Percentiles rank a stretch among this genome's conserved stretches.
phyloP scores from a whole-genome alignment of 768 basidiomycete species.

The Podaxis rugospora region DNA sequence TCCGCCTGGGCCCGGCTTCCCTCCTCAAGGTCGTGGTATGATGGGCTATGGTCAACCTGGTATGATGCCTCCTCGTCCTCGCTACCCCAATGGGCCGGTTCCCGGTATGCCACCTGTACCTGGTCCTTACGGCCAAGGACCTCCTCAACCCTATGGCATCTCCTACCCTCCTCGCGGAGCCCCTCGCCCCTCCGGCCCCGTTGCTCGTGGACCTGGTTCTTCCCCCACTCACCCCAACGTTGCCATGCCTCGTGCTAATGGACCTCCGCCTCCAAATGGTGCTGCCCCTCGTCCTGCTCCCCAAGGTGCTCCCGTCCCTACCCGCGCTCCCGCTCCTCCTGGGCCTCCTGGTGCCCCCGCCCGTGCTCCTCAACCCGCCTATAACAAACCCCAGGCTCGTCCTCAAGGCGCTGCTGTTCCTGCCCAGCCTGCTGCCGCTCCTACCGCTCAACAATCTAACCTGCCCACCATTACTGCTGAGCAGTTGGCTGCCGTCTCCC shows the following conservation, averaged over 20 bases:
- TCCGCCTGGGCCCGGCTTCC: constrained; percentile 76
- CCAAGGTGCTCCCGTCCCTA: constrained; percentile 42
- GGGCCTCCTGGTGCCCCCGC: constrained; percentile 30
- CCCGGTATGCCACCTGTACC: constrained; percentile 70
- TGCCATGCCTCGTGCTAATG: constrained; percentile 63
- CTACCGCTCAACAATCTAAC: constrained; percentile 32
- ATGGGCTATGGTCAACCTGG: constrained; percentile 83
- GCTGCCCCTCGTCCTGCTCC: constrained; percentile 46
- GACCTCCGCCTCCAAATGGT: constrained; percentile 52
- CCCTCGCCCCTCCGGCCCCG: constrained; percentile 60
- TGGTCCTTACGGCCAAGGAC: constrained; percentile 65
- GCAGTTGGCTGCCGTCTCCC: constrained; percentile 53
- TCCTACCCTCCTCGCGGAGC: constrained; percentile 59
- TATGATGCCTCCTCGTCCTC: constrained; percentile 85
- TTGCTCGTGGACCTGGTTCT: constrained; percentile 62
- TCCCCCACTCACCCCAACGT: constrained; percentile 64
- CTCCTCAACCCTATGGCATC: constrained; percentile 72
- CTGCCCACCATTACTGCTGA: constrained; percentile 42
- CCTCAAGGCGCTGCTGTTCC: constrained; percentile 26
- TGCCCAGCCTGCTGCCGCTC: constrained; percentile 40
- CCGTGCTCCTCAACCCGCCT: constrained; percentile 26
- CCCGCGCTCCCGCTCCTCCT: constrained; percentile 28
- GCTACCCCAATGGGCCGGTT: constrained; percentile 73
- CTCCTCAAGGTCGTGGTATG: constrained; percentile 74
- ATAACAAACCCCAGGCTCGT: constrained; percentile 17